phyloP scores from a whole-genome alignment of 2,329 filamentous ascomycete genomes.

The Acrocalymma vagum region DNA sequence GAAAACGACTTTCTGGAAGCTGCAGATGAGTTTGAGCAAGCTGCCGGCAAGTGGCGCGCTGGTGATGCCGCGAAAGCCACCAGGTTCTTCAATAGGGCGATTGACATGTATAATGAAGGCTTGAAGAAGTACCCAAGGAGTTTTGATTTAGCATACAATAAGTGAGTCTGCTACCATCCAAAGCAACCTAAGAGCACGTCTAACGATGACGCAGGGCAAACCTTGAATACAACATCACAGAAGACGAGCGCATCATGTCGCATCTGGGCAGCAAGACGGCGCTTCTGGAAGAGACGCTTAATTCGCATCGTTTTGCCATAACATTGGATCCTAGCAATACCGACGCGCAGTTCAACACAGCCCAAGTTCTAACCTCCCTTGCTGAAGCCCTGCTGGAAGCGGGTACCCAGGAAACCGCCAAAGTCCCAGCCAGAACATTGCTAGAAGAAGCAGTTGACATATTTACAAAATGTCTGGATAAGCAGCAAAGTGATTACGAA shows the following conservation, averaged over 20 bases:
- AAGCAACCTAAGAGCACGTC: background rate
- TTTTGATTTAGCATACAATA: slow-evolving; percentile 80
- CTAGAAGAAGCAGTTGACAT: slow-evolving; percentile 69
- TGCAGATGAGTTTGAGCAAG: slow-evolving; percentile 74
- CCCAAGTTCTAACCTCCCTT: slow-evolving; percentile 72
- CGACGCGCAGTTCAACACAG: slow-evolving; percentile 76
- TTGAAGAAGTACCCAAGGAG: slow-evolving; percentile 66
- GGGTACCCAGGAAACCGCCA: slow-evolving; percentile 50
- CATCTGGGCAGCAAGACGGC: slow-evolving; percentile 64
- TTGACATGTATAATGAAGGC: slow-evolving; percentile 72
- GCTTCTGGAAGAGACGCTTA: slow-evolving; percentile 67
- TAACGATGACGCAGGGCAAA: slow-evolving; percentile 62
- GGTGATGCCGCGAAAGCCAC: slow-evolving; percentile 73
- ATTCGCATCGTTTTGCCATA: slow-evolving; percentile 70
- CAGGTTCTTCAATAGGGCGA: slow-evolving; percentile 69
- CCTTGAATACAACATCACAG: slow-evolving; percentile 74
- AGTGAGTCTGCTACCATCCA: slow-evolving; percentile 55
- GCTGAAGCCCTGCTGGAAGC: slow-evolving; percentile 67
- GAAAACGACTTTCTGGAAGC: slow-evolving; percentile 74
- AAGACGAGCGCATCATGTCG: slow-evolving; percentile 69
- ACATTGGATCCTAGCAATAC: slow-evolving; percentile 68
- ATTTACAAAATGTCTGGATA: slow-evolving; percentile 60
- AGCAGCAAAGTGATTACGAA: slow-evolving; percentile 56
- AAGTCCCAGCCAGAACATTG: slow-evolving; percentile 59
- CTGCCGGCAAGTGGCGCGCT: slow-evolving; percentile 77